Conservation (phyloP, 148 eudicot species). For the Chenopodium suecicum region DNA sequence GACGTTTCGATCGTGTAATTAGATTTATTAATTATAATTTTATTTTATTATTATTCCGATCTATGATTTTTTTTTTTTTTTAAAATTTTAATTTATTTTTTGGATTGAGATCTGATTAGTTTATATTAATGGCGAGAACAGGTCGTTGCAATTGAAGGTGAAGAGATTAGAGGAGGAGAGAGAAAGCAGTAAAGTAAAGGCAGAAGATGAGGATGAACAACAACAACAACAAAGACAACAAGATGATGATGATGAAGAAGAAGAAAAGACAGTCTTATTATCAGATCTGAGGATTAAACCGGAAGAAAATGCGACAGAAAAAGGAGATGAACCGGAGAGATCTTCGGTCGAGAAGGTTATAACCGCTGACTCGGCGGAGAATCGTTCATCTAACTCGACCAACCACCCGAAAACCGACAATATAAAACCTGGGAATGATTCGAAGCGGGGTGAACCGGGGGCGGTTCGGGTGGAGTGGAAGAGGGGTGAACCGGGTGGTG, state of each 20-base stretch:
- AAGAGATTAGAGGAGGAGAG: constrained; percentile 44
- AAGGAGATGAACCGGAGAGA: constrained; percentile 15
- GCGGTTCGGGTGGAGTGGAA: background rate
- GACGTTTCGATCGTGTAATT: constrained; percentile 50
- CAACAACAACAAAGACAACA: background rate
- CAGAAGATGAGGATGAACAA: background rate
- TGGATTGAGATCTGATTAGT: constrained; percentile 38
- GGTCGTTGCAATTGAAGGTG: constrained; percentile 44
- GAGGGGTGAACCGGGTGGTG: constrained; percentile 5
- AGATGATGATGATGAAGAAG: constrained; percentile 2
- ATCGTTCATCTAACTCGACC: constrained; percentile 43
- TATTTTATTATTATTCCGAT: background rate
- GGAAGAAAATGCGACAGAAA: constrained; percentile 15
- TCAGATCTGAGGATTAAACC: constrained; percentile 36
- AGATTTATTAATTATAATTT: background rate
- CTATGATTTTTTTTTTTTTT: background rate
- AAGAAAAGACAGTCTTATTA: background rate
- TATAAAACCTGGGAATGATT: background rate
- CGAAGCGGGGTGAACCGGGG: constrained; percentile 17
- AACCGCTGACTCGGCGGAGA: constrained; percentile 32
- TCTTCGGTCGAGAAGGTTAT: constrained; percentile 22
- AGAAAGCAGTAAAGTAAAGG: constrained; percentile 15
- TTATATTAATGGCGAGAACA: constrained; percentile 14
- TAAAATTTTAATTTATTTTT: background rate
- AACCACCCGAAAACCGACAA: constrained; percentile 16